Evolutionary conservation across 2,329 filamentous ascomycete species (phyloP), one percentile per base, ranked within the genome.

Genomic region (Diaporthe caulivora): DNA sequence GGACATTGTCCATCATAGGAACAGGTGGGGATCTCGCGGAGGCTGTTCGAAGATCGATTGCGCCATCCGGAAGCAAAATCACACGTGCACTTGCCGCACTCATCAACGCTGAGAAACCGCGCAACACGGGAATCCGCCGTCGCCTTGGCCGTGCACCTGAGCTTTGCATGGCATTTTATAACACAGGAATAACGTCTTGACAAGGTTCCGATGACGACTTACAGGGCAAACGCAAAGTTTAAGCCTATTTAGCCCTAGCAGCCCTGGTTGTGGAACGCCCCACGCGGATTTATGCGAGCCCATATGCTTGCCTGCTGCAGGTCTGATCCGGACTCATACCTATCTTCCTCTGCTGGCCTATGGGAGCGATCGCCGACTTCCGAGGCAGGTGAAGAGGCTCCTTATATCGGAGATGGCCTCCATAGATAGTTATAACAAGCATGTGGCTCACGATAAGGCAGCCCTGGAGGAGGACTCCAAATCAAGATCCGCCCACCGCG

Each of bases 61-160:
- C 69, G 69, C 69, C 69, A 71, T 71, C 34, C 55, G 44, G 57
- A 34, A 26, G 18, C 13, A 29, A 71, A 71, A 71, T 71, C 55
- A 49, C 69, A 62, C 37, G 37, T 29, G 26, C 44, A 71, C 29
- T 53, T 29, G 26, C 24, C 55, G 44, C 53, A 15, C 37, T 40
- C 44, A 4, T 37, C 9, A 37, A 67, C 21, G 31, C 44, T 34
- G 29, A 53, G 15, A 40, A 67, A 67, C 62, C 62, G 49, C 47
- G 47, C 47, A 53, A 47, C 21, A 49, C 62, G 51, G n/a, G 40
- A 24, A 29, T 40, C n/a, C n/a, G 47, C 62, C n/a, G 47, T 9
- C 31, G n/a, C 37, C 62, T 53, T 67, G 31, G 62, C 47, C 62
- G 15, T 1, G 13, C 8, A 21, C 13, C 31, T 29, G 47, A 34